Evolutionary conservation across 805 yeast species (phyloP), one percentile per base, ranked within the genome.

Genomic region (Metschnikowia orientalis): DNA sequence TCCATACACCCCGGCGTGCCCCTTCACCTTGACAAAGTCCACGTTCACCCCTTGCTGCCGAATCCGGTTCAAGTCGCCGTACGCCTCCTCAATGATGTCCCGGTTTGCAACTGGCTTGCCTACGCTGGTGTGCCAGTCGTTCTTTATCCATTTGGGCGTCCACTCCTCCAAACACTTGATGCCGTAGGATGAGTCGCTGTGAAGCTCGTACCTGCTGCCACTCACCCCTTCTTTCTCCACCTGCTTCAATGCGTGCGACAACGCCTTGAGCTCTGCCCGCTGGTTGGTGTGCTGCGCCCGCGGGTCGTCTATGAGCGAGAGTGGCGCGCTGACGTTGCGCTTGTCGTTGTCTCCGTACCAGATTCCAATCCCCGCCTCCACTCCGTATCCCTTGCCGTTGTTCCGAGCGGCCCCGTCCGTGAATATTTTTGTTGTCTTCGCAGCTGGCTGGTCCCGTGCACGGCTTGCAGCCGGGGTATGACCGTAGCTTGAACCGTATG

Each of bases 331-430:
- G 7, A 66, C 59, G 51, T 82, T 83, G 27, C 81, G 55, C 2
- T 66, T 38, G 47, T 79, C 81, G 21, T 55, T 48, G 0, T 45
- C 59, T 0, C 87, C 89, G 53, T 71, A 85, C 52, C 61, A 86
- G 0, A 82, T 83, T 15, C 95, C 97, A 48, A 73, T 77, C 0
- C 97, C 96, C 0, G 81, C 78, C 8, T 44, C 41, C 3, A 54
- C 51, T 3, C 45, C 36, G 6, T 45, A 43, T 0, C 31, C 28
- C 13, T 49, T 59, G 1, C 87, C 88, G 46, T 81, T 81, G 4
- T 73, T 69, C 7, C 78, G 59, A 0, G 79, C 66, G 0, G 95
- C 83, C 0, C 96, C 97, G 56, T 88, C 97, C 13, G 86, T 79
- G 48, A 73, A 88, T 0, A 86, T 63, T 5, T 14, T 30, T 15